Evolutionary conservation across 2,329 filamentous ascomycete species (phyloP), one percentile per base, ranked within the genome.

Genomic region (Pezicula neosporulosa): DNA sequence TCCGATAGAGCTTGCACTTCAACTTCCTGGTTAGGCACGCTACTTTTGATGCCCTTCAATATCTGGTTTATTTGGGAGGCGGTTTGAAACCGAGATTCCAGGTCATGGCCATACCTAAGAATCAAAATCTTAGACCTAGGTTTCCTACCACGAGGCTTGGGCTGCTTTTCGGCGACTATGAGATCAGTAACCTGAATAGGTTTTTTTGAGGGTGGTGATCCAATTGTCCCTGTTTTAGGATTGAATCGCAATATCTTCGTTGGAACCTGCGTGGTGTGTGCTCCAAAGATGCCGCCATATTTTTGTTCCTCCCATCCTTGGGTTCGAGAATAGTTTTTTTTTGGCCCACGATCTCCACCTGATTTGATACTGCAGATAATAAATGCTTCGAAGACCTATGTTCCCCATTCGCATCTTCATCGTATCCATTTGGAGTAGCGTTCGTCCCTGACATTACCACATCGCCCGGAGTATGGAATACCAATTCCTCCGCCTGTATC

Each of bases 61-160:
- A 95, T 87, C 4, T 77, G 71, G 21, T 84, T 70, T 50, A 96
- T 87, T 56, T 75, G 77, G 8, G 75, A 65, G 0, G 85, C 87
- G 27, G 89, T 66, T 0, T 69, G 68, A 30, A 66, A 62, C 37
- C 76, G 75, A 37, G 69, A 71, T 27, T 63, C 65, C 6, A 71
- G 64, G 50, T 81, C 77, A 4, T 60, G 63, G 2, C 79, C 81
- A 62, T 93, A 93, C 54, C 70, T 75, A 30, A 90, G 74, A 12
- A 71, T 69, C 2, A 84, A 76, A 5, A 88, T 53, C 19, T 67
- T 67, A 4, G 69, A 64, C 37, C 72, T 71, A 13, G 66, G 55
- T 59, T 66, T 63, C 60, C 68, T 75, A 37, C 65, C 63, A 39
- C 69, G 64, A 56, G 68, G 71, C 37, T 55, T 63, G 30, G 27